Evolutionary conservation across 139 green algal genomes (phyloP), one percentile per base, ranked within the genome.

Genomic region (Volvox reticuliferus): DNA sequence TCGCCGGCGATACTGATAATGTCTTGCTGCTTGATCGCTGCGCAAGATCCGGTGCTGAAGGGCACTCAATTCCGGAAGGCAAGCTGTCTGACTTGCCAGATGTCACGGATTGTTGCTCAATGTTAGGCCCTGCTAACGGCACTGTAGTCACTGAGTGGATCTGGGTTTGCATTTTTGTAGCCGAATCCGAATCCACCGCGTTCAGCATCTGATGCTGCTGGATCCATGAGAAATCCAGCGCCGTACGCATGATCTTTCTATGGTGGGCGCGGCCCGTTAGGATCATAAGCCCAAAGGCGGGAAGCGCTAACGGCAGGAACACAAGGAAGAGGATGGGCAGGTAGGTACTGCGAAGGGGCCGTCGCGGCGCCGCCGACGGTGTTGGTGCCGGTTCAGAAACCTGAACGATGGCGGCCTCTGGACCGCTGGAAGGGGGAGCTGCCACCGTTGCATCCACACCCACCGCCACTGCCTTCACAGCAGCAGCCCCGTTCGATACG

Each of bases 181-280:
- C 9, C 5, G 44, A 55, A 55, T 55, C 44, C 44, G 44, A 55
- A 55, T 55, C 63, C 32, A 16, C 28, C 17, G 2, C 19, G 17
- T 37, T 24, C 30, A n/a, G 12, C 35, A 33, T 35, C 83, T 36
- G 35, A 21, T 55, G 65, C 65, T 73, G 65, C 65, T 80, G 21
- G 32, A 91, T 91, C 87, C 87, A 91, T 9, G 77, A 71, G 61
- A 91, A 91, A 62, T 80, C 77, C 30, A 86, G 62, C 33, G 9
- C 24, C 33, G 37, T 79, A 13, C 36, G 22, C 3, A 6, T 50
- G 22, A 86, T 91, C 3, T 35, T 30, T n/a, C 35, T 28, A 32
- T 69, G 50, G 87, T 91, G 87, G 2, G 30, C 18, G 26, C 76
- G 30, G 35, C 87, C 87, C 16, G 76, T 77, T 33, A 78, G 19